Conservation (phyloP, 441 rosid species). For the Corymbia calophylla region DNA sequence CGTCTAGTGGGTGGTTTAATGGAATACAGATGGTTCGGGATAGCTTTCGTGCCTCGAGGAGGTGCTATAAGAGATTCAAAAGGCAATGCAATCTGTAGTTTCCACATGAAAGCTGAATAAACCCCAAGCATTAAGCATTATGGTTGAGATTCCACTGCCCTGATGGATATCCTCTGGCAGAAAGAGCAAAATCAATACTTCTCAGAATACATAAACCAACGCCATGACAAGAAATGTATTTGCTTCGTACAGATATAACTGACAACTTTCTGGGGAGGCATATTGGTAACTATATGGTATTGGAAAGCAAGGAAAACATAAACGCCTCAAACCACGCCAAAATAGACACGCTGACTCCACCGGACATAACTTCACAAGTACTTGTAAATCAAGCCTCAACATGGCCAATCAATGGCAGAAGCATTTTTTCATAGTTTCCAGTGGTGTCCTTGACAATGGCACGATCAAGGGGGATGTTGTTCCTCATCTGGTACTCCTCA, state of each 20-base stretch:
- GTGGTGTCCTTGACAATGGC: constrained; percentile 70
- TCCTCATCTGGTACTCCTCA: constrained; percentile 56
- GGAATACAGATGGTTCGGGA: background rate
- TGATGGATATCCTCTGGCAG: no score
- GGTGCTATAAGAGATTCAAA: background rate
- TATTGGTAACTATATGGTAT: background rate
- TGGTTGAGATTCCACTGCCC: background rate
- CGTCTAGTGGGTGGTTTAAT: background rate
- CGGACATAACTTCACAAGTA: background rate
- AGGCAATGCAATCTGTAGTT: background rate
- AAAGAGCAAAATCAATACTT: background rate
- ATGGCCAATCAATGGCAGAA: constrained; percentile 53
- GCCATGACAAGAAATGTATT: background rate
- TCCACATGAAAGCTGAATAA: background rate
- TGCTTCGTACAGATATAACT: no score
- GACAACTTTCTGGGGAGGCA: background rate
- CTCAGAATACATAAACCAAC: background rate
- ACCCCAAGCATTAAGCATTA: background rate
- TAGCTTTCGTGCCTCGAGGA: background rate
- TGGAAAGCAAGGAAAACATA: background rate
- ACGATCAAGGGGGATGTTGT: constrained; percentile 50
- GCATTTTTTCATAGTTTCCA: constrained; percentile 78
- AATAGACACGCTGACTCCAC: background rate
- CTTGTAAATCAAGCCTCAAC: background rate
- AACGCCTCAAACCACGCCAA: background rate